Evolutionary conservation across 176 grass and related monocot genomes (phyloP).

Genomic region (Oryza coarctata): DNA sequence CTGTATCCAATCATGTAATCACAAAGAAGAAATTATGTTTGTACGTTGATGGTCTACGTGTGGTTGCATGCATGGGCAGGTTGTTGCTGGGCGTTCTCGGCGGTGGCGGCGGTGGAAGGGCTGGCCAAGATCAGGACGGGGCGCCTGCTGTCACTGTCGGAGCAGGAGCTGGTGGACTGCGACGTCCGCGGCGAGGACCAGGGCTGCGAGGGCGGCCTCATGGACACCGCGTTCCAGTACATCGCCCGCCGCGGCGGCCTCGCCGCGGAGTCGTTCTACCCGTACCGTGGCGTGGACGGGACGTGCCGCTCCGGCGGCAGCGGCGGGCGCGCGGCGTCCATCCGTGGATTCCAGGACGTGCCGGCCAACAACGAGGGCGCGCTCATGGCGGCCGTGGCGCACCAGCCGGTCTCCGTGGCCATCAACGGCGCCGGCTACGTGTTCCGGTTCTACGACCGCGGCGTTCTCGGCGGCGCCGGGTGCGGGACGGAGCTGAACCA

Average conservation of each 20-base stretch:
- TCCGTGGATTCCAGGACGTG: conserved; percentile 53
- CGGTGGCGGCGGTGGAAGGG: conserved; percentile 59
- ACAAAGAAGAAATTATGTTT: too few species aligned
- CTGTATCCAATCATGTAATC: too few species aligned
- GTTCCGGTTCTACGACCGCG: conserved; percentile 61
- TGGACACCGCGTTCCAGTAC: conserved; percentile 64
- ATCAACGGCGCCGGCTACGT: conserved; percentile 34
- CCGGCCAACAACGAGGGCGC: conserved; percentile 46
- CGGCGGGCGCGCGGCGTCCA: not conserved
- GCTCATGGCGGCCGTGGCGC: conserved; percentile 48
- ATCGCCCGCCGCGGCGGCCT: conserved; percentile 44
- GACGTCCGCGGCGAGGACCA: conserved; percentile 47
- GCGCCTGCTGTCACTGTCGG: conserved; percentile 53
- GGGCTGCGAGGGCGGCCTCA: conserved; percentile 60
- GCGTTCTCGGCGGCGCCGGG: conserved; percentile 38
- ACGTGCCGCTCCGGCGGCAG: conserved; percentile 1
- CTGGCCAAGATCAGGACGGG: conserved; percentile 50
- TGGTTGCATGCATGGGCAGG: conserved; percentile 15
- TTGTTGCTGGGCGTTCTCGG: conserved; percentile 73
- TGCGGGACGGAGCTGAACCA: conserved; percentile 55
- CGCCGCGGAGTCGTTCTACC: conserved; percentile 50
- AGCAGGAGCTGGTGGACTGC: conserved; percentile 74
- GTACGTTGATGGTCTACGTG: not conserved
- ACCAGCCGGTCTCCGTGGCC: conserved; percentile 60
- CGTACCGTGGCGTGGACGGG: conserved; percentile 47